Percentiles rank a stretch among this genome's conserved stretches.
Evolutionary conservation across 2,329 filamentous ascomycete genomes (phyloP).

Genomic region (Aspergillus niger): DNA sequence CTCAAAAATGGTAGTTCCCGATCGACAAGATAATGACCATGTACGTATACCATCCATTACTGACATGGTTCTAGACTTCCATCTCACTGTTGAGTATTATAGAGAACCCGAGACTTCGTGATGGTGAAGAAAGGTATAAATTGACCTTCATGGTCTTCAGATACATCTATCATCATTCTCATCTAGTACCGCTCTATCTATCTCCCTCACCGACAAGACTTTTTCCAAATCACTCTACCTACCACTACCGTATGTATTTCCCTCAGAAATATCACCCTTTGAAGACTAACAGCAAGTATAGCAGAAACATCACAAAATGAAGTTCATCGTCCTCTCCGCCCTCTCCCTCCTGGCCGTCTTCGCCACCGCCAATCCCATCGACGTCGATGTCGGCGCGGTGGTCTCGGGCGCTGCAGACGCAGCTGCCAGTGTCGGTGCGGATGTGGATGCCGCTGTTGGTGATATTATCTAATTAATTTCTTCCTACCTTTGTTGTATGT

Average conservation of each 20-base stretch:
- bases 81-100: too few relatives aligned
- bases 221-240: background rate
- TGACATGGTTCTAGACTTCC: background rate
- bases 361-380: background rate
- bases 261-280: background rate
- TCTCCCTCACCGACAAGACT: too few relatives aligned
- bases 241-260: background rate
- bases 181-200: too few relatives aligned
- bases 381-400: background rate
- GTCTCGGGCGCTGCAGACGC: slow-evolving; percentile 1
- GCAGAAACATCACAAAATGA: background rate
- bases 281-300: background rate
- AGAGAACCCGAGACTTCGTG: too few relatives aligned
- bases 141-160: too few relatives aligned
- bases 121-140: too few relatives aligned
- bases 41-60: background rate
- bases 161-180: too few relatives aligned
- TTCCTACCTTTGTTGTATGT: background rate
- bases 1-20: background rate
- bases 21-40: background rate
- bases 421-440: background rate
- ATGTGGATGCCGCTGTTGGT: background rate
- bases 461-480: background rate
- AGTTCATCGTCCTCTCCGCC: background rate
- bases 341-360: slow-evolving; percentile 4